These are phyloP conservation scores for Rhodamnia rubescens DNA, from an alignment of 345 rosid genomes.

Conservation along the genomic window DNA sequence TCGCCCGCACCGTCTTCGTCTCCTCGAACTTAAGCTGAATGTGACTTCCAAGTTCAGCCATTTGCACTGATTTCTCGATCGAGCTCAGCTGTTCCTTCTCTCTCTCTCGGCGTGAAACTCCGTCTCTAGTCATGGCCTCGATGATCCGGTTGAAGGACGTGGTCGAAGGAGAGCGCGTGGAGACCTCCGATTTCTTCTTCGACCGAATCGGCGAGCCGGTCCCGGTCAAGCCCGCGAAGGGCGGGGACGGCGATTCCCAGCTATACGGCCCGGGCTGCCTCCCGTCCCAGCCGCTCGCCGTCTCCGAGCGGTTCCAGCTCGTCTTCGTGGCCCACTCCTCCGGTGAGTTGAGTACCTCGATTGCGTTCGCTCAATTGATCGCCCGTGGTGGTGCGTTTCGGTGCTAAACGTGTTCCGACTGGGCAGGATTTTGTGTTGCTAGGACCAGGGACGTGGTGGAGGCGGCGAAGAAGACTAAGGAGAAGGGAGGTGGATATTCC, in stretches of 20 bases:
- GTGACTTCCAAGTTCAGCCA: background rate
- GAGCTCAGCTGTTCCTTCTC: too few species aligned
- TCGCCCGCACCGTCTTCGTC: background rate
- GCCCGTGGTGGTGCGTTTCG: background rate
- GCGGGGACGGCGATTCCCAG: constrained; percentile 2
- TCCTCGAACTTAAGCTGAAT: background rate
- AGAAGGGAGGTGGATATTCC: constrained; percentile 19
- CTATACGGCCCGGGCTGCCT: constrained; percentile 33
- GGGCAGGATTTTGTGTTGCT: constrained; percentile 79
- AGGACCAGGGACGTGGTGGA: constrained; percentile 64
- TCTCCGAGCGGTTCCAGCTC: constrained; percentile 40
- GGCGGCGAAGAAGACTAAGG: constrained; percentile 38
- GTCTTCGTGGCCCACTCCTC: constrained; percentile 64
- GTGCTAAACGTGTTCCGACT: background rate
- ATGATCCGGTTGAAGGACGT: constrained; percentile 32
- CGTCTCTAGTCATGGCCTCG: background rate
- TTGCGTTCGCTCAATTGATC: background rate
- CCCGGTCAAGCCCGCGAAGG: constrained; percentile 13
- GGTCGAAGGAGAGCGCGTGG: constrained; percentile 47
- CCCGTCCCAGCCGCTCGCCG: constrained; percentile 70
- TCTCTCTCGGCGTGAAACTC: background rate
- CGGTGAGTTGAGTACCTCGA: constrained; percentile 18
- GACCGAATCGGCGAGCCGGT: constrained; percentile 57
- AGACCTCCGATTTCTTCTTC: constrained; percentile 56
- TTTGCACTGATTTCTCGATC: background rate